Evolutionary conservation across 192 early-diverging fungal species (phyloP), one percentile per base, ranked within the genome.

Genomic region (Phlyctochytrium planicorne): DNA sequence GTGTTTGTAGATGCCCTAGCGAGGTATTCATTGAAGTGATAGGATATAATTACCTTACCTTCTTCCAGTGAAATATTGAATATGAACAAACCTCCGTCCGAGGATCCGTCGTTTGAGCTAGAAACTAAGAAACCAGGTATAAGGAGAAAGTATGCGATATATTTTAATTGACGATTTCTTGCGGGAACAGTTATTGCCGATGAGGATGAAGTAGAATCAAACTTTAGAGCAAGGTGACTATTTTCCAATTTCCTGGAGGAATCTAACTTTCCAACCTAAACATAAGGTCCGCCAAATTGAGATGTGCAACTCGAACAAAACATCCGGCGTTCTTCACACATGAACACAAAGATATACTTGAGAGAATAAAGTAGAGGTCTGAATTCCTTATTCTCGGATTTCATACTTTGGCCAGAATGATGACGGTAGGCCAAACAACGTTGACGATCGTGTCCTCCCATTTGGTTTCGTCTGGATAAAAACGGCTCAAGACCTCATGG

Each of bases 151-250:
- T n/a, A n/a, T n/a, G n/a, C n/a, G n/a, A n/a, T 17, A 23, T 6
- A 27, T 25, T 12, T 30, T 34, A 12, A 73, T 72, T 47, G 27
- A 63, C 33, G 25, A 77, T 34, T 47, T 70, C 52, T 73, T 67
- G 50, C 79, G 70, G 63, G 70, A 0, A 75, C 75, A 36, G 74
- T 89, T 37, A 73, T 64, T 36, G 79, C 88, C 2, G 67, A 70
- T 0, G 35, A 40, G 27, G 70, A 81, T 20, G 90, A 90, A 78
- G 52, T 85, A 0, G 70, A 67, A 30, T 53, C 16, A 3, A 91
- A 91, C 60, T 69, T 82, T n/a, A 69, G 87, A 33, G 76, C 87
- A 60, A 68, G 88, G 63, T 78, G 20, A 14, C 40, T 47, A n/a
- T n/a, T n/a, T n/a, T n/a, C n/a, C 20, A 6, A 47, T 47, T 47